Evolutionary conservation across 495 filamentous ascomycete species (phyloP), one percentile per base, ranked within the genome.

Genomic region (Xylaria sp.): DNA sequence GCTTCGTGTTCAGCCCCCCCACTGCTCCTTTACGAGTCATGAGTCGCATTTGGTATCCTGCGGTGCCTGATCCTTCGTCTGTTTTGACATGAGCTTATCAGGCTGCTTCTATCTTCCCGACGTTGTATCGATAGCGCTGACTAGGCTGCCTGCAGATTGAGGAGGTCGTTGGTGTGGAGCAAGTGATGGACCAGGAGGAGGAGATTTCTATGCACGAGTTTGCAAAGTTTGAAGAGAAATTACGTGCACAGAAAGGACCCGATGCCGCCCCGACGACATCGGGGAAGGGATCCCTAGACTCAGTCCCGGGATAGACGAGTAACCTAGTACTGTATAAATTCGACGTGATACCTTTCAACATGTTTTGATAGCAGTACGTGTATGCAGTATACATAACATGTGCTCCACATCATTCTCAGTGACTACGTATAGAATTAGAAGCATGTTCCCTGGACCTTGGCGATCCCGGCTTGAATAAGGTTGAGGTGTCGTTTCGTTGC

Each of bases 201-300:
- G 92, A 97, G 82, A 88, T 97, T 71, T 91, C 95, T 12, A 85
- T 95, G 78, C 83, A 90, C 71, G 96, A 98, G 75, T 98, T 99
- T 81, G 92, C 93, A 55, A 94, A 92, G 81, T 99, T 99, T 81
- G 96, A 99, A 80, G 93, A 97, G 84, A 97, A 97, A 82, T 81
- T 99, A 75, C 89, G 88, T 78, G 86, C 89, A 77, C 92, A 94
- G 75, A 95, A 93, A 71, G 80, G 84, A n/a, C 71, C 77, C 26
- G 75, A 78, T 61, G 78, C 78, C 50, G 86, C 66, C 77, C 89
- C 75, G 29, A 83, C 88, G n/a, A 91, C 89, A 8, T 82, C 85
- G 41, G 89, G 89, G 29, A 91, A 92, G 79, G 90, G 88, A 26
- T 86, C 87, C 52, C 74, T 94, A 57, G 92, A 95, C 80, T 88